These are phyloP conservation scores for Sphaerulina musiva DNA, from an alignment of 2,329 filamentous ascomycete species.

Conservation along the genomic window DNA sequence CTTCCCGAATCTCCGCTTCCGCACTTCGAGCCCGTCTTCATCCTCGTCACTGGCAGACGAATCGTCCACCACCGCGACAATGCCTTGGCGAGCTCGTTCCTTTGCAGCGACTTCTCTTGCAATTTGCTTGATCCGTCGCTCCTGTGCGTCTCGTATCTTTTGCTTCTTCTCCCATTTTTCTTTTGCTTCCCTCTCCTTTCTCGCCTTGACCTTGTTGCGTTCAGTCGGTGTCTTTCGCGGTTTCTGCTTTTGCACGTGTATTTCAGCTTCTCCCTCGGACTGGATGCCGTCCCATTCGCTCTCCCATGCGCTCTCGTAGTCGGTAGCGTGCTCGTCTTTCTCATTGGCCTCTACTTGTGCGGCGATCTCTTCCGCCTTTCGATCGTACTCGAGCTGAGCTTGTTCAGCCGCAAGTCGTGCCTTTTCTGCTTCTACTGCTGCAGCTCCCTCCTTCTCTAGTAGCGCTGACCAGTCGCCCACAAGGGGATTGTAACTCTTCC, in stretches of 20 bases:
- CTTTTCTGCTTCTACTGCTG: slow-evolving; percentile 71
- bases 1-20: slow-evolving; percentile 66
- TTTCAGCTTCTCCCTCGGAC: slow-evolving; percentile 53
- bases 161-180: slow-evolving; percentile 69
- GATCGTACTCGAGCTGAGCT: slow-evolving; percentile 59
- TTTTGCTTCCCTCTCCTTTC: slow-evolving; percentile 77
- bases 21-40: slow-evolving; percentile 41
- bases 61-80: not conserved
- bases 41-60: slow-evolving; percentile 25
- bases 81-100: slow-evolving; percentile 41
- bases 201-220: slow-evolving; percentile 78
- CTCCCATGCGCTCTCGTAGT: slow-evolving; percentile 78
- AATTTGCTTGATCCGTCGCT: slow-evolving; percentile 64
- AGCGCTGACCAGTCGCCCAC: slow-evolving; percentile 80
- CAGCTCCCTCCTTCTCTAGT: slow-evolving; percentile 65
- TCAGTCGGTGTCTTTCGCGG: slow-evolving; percentile 80
- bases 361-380: slow-evolving; percentile 65
- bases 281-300: slow-evolving; percentile 62
- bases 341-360: slow-evolving; percentile 67
- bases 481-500: slow-evolving; percentile 85
- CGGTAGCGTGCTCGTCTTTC: slow-evolving; percentile 60
- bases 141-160: slow-evolving; percentile 66
- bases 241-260: slow-evolving; percentile 62
- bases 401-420: slow-evolving; percentile 62
- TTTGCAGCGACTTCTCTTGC: slow-evolving; percentile 56